Evolutionary conservation across 1,284 basidiomycete genomes (phyloP), one percentile per base, ranked within the genome.

Genomic region (Butyriboletus appendiculatus): DNA sequence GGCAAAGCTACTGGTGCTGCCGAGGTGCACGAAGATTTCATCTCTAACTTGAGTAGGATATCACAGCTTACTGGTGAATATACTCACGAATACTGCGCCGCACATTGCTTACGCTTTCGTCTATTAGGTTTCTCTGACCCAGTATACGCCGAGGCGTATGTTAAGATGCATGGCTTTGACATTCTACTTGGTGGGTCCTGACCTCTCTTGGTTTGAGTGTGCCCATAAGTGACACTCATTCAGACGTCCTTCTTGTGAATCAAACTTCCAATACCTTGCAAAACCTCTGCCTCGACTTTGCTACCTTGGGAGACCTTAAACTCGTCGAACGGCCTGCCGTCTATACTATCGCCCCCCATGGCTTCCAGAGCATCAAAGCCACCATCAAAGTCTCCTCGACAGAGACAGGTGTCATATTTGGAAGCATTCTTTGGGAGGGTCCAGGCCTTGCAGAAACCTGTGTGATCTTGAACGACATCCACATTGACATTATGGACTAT

Each of bases 401-500:
- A 5, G 96, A 99, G 74, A 98, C 96, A 2, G 96, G 96, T 38
- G 95, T 98, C 59, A 98, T 98, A 65, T 98, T 98, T 64, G 96
- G 96, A 39, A 97, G 96, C 72, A 98, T 99, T 62, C 86, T 97
- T 18, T 99, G 97, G 88, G 94, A 96, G 62, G 92, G 91, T n/a
- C 86, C 87, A 5, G 91, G 88, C 45, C 86, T 95, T 62, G 81
- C 87, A 0, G 93, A 96, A 68, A 86, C 86, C 46, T 94, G 87
- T 73, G 94, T 94, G 37, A 96, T 99, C 46, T 74, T 98, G 66
- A 98, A 95, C 72, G 96, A 98, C 74, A 96, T 98, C 56, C 95
- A 98, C 74, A 94, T 98, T 61, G 97, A 99, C 73, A 98, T 99
- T 62, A 96, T 99, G 92, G 96, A 98, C 73, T 99, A 98, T 74